These are phyloP conservation scores for Calonectria pseudoreteaudii DNA, from an alignment of 2,329 filamentous ascomycete genomes.

Conservation along the genomic window DNA sequence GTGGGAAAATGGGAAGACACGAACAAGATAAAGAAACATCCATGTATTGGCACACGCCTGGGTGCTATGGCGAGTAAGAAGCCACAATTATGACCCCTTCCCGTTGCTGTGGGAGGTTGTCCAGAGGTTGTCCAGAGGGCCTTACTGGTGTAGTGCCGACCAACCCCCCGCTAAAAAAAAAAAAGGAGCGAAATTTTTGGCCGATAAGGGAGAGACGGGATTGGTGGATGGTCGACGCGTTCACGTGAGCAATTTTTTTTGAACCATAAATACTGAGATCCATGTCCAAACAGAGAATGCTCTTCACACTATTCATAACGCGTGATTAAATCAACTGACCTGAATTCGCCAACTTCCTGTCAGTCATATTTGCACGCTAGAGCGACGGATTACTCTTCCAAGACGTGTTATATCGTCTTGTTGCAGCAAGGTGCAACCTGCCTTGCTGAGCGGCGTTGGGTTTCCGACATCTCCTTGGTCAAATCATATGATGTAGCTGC, in stretches of 20 bases:
- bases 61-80: neutral
- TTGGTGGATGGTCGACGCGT: neutral
- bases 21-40: neutral
- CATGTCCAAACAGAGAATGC: neutral
- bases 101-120: neutral
- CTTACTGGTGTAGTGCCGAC: neutral
- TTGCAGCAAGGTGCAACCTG: slow-evolving; percentile 31
- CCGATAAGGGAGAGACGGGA: neutral
- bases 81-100: neutral
- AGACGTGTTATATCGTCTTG: slow-evolving; percentile 38
- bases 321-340: slow-evolving; percentile 73
- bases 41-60: neutral
- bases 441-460: slow-evolving; percentile 44
- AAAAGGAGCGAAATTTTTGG: neutral
- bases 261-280: neutral
- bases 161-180: neutral
- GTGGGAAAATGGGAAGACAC: neutral
- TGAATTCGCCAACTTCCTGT: slow-evolving; percentile 61
- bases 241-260: slow-evolving; percentile 11
- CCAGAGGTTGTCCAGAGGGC: neutral
- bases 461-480: slow-evolving; percentile 44
- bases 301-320: slow-evolving; percentile 59
- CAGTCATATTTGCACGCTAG: slow-evolving; percentile 73
- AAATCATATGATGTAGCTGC: neutral
- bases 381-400: slow-evolving; percentile 52